Percentiles rank a stretch among this genome's conserved stretches.
Evolutionary conservation across 2,329 filamentous ascomycete genomes (phyloP).

Genomic region (Nemania sp.): DNA sequence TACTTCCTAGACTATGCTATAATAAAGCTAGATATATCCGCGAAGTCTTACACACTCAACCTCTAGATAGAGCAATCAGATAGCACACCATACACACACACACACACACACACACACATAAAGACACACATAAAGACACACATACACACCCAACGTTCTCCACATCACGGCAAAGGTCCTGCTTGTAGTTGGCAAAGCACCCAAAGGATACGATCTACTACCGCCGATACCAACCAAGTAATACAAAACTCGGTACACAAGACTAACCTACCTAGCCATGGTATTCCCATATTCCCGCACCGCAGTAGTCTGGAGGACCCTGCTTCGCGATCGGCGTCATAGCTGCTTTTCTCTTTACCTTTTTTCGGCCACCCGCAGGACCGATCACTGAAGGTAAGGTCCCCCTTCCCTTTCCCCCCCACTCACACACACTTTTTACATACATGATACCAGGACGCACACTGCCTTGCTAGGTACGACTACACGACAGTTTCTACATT

Average conservation of each 20-base stretch:
- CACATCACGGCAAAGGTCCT: constrained; percentile 2
- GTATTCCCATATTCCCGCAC: neutral
- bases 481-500: too few relatives aligned
- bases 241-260: neutral
- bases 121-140: too few relatives aligned
- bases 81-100: neutral
- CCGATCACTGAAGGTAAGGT: constrained; percentile 7
- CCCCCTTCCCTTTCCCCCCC: constrained; percentile 19
- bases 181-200: neutral
- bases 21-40: neutral
- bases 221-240: neutral
- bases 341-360: constrained; percentile 15
- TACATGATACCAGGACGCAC: too few relatives aligned
- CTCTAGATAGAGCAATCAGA: constrained; percentile 2
- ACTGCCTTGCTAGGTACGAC: too few relatives aligned
- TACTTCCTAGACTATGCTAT: neutral
- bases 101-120: too few relatives aligned
- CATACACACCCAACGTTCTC: neutral
- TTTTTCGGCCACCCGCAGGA: constrained; percentile 26
- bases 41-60: constrained; percentile 11
- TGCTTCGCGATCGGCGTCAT: constrained; percentile 22
- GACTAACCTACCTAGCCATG: neutral
- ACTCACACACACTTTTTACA: too few relatives aligned
- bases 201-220: neutral
- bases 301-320: constrained; percentile 15